Base-by-base conservation (phyloP, 148 eudicot species). In the Camellia granthamiana region DNA sequence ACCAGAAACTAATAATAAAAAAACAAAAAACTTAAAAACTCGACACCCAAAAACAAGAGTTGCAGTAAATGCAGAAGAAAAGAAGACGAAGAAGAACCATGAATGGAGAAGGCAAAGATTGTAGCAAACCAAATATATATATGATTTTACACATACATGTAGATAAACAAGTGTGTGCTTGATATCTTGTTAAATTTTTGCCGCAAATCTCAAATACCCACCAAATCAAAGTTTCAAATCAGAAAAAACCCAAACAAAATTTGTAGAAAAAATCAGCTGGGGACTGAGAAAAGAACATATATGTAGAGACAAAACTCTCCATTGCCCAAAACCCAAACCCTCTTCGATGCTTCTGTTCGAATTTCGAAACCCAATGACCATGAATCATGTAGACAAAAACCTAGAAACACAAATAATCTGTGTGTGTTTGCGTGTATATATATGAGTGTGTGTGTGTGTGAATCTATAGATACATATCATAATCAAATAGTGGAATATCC, bases 321-420 rank as follows among this genome's bases (percentile, higher is more conserved):
- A 81, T 76, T 63, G 42, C 78, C 85, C 82, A 68, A 75, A 83
- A 75, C 70, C 83, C 83, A 81, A 84, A 80, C 74, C 78, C 79
- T 70, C 79, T 80, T 76, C 85, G 78, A 84, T 78, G 86, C 86
- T 87, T 87, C 87, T 73, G 70, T 87, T 77, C 68, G 78, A 79
- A 84, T 86, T 84, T 79, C 46, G 76, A 83, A 83, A 85, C 60
- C 84, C 87, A 83, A 86, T 65, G 73, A 68, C 79, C 61, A 60
- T n/a, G 78, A 77, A 85, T 72, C 77, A 83, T 72, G 51, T 77
- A 54, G 51, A 77, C 59, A 72, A 80, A 55, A 61, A 78, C 43
- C 64, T 30, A 79, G 59, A 74, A 12, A 23, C 5, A 65, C 21
- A 74, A 16, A 49, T 60, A 78, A 69, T 47, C 14, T 44, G 42